Evolutionary conservation across 257 asterid genomes (phyloP).

Genomic region (Ophiorrhiza pumila): DNA sequence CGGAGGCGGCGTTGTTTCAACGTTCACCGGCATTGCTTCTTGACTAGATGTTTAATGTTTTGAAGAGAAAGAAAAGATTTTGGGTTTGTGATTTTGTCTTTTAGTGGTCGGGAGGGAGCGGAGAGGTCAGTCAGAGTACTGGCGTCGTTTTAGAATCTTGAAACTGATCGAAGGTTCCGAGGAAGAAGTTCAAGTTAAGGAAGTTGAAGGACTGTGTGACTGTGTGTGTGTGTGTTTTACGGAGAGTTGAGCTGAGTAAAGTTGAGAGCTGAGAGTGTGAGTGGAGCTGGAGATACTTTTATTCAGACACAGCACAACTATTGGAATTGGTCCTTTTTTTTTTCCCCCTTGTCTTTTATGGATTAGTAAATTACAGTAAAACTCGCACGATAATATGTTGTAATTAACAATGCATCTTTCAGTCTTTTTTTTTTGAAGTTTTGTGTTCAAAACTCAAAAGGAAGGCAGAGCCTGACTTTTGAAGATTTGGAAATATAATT

Average conservation of each 20-base stretch:
- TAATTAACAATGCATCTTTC: too few species aligned
- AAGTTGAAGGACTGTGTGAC: too few species aligned
- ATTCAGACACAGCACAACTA: neutral
- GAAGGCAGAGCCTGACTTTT: too few species aligned
- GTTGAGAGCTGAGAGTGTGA: constrained; percentile 9
- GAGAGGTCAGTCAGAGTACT: too few species aligned
- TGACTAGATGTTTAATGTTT: neutral
- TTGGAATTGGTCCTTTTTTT: neutral
- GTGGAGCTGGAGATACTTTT: neutral
- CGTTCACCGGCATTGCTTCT: constrained; percentile 32
- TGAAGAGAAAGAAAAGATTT: neutral
- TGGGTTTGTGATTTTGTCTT: neutral
- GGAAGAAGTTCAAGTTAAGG: too few species aligned
- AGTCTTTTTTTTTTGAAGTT: too few species aligned
- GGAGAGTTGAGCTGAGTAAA: constrained; percentile 2
- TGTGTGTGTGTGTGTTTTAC: too few species aligned
- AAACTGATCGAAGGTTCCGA: neutral
- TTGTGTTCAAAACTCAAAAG: too few species aligned
- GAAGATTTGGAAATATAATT: too few species aligned
- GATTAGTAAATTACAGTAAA: too few species aligned
- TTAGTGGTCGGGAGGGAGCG: neutral
- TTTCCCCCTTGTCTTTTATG: neutral
- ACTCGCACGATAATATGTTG: too few species aligned
- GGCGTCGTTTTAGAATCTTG: neutral
- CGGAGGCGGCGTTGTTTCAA: constrained; percentile 47